These are phyloP conservation scores for Colletotrichum phormii DNA, from an alignment of 2,329 filamentous ascomycete genomes.

Conservation along the genomic window DNA sequence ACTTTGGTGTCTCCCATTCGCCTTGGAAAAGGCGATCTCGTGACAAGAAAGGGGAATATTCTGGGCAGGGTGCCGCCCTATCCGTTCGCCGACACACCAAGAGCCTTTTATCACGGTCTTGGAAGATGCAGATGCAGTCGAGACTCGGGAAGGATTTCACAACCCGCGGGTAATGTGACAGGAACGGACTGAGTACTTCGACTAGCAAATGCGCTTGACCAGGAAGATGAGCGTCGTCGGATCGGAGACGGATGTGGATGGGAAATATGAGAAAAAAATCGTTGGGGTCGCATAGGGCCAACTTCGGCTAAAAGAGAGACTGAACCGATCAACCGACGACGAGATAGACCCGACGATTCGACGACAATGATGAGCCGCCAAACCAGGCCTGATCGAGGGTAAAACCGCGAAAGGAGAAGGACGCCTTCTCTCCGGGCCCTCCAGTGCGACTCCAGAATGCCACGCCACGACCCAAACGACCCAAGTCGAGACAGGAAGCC, in stretches of 20 bases:
- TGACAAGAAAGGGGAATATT: neutral
- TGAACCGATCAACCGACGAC: slow-evolving; percentile 1
- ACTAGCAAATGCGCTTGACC: neutral
- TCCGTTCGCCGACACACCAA: slow-evolving; percentile 1
- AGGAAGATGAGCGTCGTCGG: neutral
- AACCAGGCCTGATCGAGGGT: neutral
- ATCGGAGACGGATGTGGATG: neutral
- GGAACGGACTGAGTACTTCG: neutral
- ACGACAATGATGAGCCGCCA: neutral
- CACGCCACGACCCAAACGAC: slow-evolving; percentile 9
- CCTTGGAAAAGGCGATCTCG: neutral
- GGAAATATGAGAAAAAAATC: neutral
- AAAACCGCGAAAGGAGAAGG: neutral
- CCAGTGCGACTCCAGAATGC: neutral
- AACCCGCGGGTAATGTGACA: neutral
- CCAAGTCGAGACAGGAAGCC: slow-evolving; percentile 1
- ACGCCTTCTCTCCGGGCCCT: neutral
- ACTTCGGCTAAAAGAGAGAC: neutral
- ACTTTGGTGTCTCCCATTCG: neutral
- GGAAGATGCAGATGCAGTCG: neutral
- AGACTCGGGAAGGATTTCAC: slow-evolving; percentile 1
- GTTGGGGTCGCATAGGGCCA: neutral
- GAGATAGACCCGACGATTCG: neutral
- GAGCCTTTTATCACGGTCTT: neutral
- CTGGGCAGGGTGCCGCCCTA: slow-evolving; percentile 30